These are phyloP conservation scores for Boletales sp. DNA, from an alignment of 768 basidiomycete species.

Conservation along the genomic window DNA sequence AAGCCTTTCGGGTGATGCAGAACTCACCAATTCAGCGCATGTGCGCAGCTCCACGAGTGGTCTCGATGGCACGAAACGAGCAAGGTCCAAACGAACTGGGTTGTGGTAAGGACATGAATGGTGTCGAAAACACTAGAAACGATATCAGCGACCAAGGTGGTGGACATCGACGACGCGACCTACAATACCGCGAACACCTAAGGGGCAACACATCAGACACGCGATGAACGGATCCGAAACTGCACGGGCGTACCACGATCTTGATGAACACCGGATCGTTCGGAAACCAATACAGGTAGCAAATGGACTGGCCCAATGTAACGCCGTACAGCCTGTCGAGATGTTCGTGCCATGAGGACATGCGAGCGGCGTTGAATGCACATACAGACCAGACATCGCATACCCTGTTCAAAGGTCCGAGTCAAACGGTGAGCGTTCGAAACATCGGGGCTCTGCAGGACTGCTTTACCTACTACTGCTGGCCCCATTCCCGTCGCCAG, in stretches of 20 bases:
- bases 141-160: background rate
- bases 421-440: background rate
- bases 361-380: background rate
- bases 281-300: constrained; percentile 11
- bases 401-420: constrained; percentile 2
- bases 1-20: too few species aligned
- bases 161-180: background rate
- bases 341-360: background rate
- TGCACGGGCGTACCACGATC: background rate
- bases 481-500: background rate
- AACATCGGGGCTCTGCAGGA: background rate
- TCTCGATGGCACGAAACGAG: constrained; percentile 3
- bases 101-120: background rate
- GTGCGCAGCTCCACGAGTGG: background rate
- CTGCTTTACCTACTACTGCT: constrained; percentile 2
- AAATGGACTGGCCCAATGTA: constrained; percentile 9
- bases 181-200: constrained; percentile 7
- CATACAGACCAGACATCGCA: constrained; percentile 1
- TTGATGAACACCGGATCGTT: constrained; percentile 2
- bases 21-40: constrained; percentile 2
- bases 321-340: constrained; percentile 9
- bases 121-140: constrained; percentile 7
- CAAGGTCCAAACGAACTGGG: background rate
- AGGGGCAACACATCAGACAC: background rate
- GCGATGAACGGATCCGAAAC: background rate